These are phyloP conservation scores for Ascoidea tarda DNA, from an alignment of 805 yeast genomes.

Conservation along the genomic window DNA sequence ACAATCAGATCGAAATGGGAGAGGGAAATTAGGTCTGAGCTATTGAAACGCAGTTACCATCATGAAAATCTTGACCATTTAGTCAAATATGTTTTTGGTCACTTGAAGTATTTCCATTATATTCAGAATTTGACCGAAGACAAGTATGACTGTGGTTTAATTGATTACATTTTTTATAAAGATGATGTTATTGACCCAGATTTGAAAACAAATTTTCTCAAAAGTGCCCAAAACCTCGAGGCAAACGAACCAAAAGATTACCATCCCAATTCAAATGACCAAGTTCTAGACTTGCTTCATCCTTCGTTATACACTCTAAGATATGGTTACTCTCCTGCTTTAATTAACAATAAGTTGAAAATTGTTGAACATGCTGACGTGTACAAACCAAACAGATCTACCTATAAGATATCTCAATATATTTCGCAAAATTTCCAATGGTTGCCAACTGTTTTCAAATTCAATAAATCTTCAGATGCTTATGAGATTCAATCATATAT, in stretches of 20 bases:
- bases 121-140: conserved; percentile 6
- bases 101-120: conserved; percentile 19
- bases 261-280: conserved; percentile 23
- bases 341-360: neutral
- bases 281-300: conserved; percentile 25
- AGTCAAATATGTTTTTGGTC: conserved; percentile 16
- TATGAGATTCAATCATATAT: conserved; percentile 22
- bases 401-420: neutral
- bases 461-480: conserved; percentile 1
- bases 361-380: conserved; percentile 1
- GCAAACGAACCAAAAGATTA: conserved; percentile 14
- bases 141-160: conserved; percentile 13
- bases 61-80: conserved; percentile 10
- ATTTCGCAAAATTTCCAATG: conserved; percentile 21
- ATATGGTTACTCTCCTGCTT: conserved; percentile 18
- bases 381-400: conserved; percentile 5
- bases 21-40: conserved; percentile 8
- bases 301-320: conserved; percentile 26
- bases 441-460: conserved; percentile 19
- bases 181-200: conserved; percentile 12
- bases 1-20: conserved; percentile 18
- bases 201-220: conserved; percentile 7
- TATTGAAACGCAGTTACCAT: too few relatives aligned
- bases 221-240: neutral
- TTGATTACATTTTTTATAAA: conserved; percentile 14